phyloP scores from a whole-genome alignment of 192 early-diverging fungal species.

The Coemansia sp. region DNA sequence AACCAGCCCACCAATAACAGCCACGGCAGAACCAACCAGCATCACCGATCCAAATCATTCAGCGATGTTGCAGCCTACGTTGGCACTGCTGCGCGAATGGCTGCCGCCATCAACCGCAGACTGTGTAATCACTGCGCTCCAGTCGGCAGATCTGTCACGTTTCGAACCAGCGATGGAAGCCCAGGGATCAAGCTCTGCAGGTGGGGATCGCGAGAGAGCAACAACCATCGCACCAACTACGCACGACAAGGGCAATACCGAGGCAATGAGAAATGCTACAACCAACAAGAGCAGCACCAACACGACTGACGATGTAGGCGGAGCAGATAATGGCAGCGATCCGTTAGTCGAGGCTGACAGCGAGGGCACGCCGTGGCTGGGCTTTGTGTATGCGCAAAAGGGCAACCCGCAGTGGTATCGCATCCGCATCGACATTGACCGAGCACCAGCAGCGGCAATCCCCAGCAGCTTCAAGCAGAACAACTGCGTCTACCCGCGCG shows the following conservation, averaged over 20 bases:
- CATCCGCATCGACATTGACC: constrained; percentile 74
- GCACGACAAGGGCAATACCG: neutral
- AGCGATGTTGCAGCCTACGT: constrained; percentile 10
- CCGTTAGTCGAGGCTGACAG: constrained; percentile 26
- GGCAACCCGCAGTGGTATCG: constrained; percentile 60
- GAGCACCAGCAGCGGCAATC: constrained; percentile 46
- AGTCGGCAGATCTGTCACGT: constrained; percentile 24
- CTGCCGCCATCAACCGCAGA: constrained; percentile 39
- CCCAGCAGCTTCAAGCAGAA: constrained; percentile 61
- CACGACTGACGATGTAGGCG: neutral
- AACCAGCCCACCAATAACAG: neutral
- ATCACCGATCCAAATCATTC: neutral
- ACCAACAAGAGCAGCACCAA: neutral
- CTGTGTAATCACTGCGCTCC: constrained; percentile 46
- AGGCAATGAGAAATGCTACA: neutral
- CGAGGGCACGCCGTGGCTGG: constrained; percentile 40
- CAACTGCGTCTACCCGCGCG: constrained; percentile 86
- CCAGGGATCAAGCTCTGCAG: neutral
- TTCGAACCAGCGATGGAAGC: neutral
- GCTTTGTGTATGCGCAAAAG: constrained; percentile 57
- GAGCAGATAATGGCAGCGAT: constrained; percentile 10
- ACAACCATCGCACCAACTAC: neutral
- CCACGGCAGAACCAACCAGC: neutral
- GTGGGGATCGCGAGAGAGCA: neutral
- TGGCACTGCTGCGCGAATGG: constrained; percentile 42